Percentiles rank a stretch among this genome's conserved stretches.
phyloP scores from a whole-genome alignment of 1,284 basidiomycete species.

The Rhodotorula sp. region DNA sequence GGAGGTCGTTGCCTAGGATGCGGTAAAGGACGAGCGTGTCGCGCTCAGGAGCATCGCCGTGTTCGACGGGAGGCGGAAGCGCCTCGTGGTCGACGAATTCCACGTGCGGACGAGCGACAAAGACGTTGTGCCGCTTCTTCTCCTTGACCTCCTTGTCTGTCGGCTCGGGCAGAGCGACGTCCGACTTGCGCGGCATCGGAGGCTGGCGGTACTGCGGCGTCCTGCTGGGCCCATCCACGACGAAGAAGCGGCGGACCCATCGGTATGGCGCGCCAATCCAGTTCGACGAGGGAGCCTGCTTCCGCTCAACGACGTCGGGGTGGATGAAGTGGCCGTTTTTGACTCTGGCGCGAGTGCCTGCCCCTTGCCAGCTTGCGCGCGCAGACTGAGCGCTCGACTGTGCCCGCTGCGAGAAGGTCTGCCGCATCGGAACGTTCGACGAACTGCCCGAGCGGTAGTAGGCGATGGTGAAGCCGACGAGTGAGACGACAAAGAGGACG shows the following conservation, averaged over 20 bases:
- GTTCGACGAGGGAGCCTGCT: not conserved
- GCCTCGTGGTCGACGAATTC: constrained; percentile 34
- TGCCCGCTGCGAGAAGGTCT: too few species aligned
- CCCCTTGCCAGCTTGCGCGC: too few species aligned
- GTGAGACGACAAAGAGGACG: not conserved
- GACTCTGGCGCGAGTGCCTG: too few species aligned
- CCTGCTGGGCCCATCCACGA: not conserved
- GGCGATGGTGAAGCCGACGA: not conserved
- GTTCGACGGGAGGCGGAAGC: constrained; percentile 33
- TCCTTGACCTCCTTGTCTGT: not conserved
- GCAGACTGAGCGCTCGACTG: too few species aligned
- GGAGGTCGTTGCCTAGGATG: constrained; percentile 47
- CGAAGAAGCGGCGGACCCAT: constrained; percentile 4
- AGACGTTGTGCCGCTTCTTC: constrained; percentile 16
- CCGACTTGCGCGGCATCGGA: not conserved
- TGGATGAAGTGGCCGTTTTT: constrained; percentile 30
- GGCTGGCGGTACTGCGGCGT: not conserved
- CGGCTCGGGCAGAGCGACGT: not conserved
- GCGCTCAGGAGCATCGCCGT: constrained; percentile 40
- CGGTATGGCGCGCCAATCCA: constrained; percentile 12
- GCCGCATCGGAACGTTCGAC: too few species aligned
- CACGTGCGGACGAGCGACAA: constrained; percentile 23
- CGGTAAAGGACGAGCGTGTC: constrained; percentile 46
- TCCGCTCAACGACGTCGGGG: constrained; percentile 29
- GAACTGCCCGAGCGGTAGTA: not conserved